These are phyloP conservation scores for Sporothrix luriei DNA, from an alignment of 2,329 filamentous ascomycete species.

Conservation along the genomic window DNA sequence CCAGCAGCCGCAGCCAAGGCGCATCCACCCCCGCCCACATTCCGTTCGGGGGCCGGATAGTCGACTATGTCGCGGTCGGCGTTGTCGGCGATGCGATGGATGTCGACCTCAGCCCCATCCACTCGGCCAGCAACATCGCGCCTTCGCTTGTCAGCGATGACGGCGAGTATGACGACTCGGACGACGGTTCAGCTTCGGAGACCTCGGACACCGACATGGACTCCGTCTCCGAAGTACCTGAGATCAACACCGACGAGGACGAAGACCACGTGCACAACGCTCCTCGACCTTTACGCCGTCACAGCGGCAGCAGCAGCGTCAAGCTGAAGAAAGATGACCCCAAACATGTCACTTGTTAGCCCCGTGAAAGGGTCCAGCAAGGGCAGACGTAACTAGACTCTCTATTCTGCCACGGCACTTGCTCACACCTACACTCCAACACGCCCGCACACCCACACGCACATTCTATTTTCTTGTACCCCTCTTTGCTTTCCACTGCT, in stretches of 20 bases:
- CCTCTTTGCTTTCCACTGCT: constrained; percentile 26
- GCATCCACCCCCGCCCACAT: constrained; percentile 46
- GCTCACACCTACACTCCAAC: background rate
- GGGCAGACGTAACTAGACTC: constrained; percentile 40
- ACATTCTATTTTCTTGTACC: constrained; percentile 29
- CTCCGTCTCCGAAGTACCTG: constrained; percentile 61
- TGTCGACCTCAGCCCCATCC: constrained; percentile 68
- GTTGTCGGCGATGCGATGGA: constrained; percentile 49
- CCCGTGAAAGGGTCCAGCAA: constrained; percentile 51
- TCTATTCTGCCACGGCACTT: background rate
- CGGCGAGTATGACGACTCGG: constrained; percentile 74
- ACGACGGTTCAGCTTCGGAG: constrained; percentile 64
- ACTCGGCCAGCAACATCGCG: constrained; percentile 71
- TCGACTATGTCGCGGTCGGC: constrained; percentile 38
- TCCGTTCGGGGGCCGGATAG: constrained; percentile 47
- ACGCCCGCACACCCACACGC: background rate
- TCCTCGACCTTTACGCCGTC: constrained; percentile 50
- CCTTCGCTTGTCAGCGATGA: constrained; percentile 80
- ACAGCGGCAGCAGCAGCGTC: constrained; percentile 48
- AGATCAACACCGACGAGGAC: constrained; percentile 63
- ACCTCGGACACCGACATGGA: constrained; percentile 62
- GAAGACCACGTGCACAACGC: constrained; percentile 42
- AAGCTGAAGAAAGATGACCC: constrained; percentile 58
- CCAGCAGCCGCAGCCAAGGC: constrained; percentile 63
- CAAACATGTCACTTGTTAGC: constrained; percentile 60